Percentiles rank a stretch among this genome's conserved stretches.
Conservation (phyloP, 306 rosid genomes). For the Luffa acutangula region DNA sequence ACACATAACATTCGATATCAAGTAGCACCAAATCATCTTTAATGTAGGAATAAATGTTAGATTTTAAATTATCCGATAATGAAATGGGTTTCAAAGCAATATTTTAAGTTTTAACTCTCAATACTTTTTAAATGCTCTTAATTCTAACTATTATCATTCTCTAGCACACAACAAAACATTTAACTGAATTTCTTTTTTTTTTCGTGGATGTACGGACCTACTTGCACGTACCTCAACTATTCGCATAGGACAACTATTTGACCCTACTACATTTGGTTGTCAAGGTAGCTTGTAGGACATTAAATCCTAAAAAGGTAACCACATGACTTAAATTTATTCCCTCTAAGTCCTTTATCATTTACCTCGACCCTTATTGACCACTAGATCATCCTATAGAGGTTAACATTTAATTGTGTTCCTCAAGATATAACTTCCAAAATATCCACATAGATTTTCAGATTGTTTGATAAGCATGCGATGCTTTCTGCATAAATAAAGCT, state of each 20-base stretch:
- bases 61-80: not conserved
- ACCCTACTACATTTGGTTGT: not conserved
- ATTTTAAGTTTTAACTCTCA: not conserved
- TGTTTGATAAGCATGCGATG: not conserved
- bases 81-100: not conserved
- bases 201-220: too few relatives aligned
- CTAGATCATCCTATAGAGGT: not conserved
- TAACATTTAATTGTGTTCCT: not conserved
- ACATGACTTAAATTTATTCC: not conserved
- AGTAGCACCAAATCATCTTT: not conserved
- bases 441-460: not conserved
- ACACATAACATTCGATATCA: not conserved
- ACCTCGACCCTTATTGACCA: not conserved
- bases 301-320: not conserved
- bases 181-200: not conserved
- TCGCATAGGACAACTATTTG: not conserved
- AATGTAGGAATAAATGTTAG: not conserved
- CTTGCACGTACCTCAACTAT: not conserved
- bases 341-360: not conserved
- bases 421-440: not conserved
- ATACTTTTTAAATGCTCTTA: not conserved
- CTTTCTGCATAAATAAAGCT: not conserved
- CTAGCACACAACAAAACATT: not conserved
- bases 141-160: not conserved
- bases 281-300: not conserved